Evolutionary conservation across 139 green algal species (phyloP), one percentile per base, ranked within the genome.

Genomic region (Pleodorina starrii): DNA sequence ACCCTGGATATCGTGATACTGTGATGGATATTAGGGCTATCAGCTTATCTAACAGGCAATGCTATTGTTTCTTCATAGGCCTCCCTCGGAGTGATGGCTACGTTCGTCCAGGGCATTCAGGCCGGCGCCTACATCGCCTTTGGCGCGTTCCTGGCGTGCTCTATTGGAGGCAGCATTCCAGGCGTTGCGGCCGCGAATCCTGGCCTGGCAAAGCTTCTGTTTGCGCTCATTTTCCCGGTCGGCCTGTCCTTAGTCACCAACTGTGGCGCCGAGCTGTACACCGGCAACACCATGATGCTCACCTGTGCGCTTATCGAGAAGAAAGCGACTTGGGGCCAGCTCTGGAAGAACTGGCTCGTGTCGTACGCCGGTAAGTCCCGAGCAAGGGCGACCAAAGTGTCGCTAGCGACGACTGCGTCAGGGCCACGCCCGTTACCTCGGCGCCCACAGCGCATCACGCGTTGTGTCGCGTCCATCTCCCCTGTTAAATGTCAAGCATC

Each of bases 181-280:
- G 96, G 91, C 43, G 85, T 98, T 27, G 91, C 92, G 2, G 80
- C 90, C 32, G 48, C 83, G 68, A 97, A 96, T 90, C 94, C 94
- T 1, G 94, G 94, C 46, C 87, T 97, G 5, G 89, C 84, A 50
- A 95, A 94, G 84, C 79, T 94, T 43, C 51, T 94, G 7, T 93
- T 93, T 59, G 93, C 79, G 5, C 86, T 96, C 51, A 91, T 96
- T 23, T 94, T 98, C 78, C 95, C 96, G 4, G 94, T 94, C 43
- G 96, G 95, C 43, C 90, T 98, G 73, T 85, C 95, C 36, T 90
- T 95, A 87, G 93, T 95, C 29, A 79, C 94, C 3, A 79, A 95
- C 27, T 95, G 91, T 35, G 97, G 97, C 46, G 94, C 94, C 6
- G 96, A 98, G 93, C 95, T 98, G 59, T 98, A 97, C 91, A 98